These are phyloP conservation scores for Fusarium heterosporum DNA, from an alignment of 2,329 filamentous ascomycete genomes.

Conservation along the genomic window DNA sequence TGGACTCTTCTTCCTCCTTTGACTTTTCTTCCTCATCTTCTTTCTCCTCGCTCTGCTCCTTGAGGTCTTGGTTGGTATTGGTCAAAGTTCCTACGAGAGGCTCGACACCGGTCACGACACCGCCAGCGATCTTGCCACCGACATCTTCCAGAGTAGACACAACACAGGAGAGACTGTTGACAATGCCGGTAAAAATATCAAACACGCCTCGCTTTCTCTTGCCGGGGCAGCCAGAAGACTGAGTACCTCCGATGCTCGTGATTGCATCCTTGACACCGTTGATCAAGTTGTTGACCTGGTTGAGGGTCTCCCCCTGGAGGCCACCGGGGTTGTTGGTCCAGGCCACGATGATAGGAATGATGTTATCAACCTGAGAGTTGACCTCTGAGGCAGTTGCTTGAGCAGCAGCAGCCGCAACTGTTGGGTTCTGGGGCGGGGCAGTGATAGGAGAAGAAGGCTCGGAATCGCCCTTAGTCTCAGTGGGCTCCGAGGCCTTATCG, in stretches of 20 bases:
- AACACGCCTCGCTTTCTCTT: conserved; percentile 14
- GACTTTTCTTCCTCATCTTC: conserved; percentile 15
- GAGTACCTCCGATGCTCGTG: conserved; percentile 8
- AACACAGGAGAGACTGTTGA: conserved; percentile 13
- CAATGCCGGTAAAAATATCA: not conserved
- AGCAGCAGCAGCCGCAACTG: conserved; percentile 8
- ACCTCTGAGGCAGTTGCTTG: conserved; percentile 20
- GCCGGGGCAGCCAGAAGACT: conserved; percentile 3
- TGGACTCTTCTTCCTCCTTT: not conserved
- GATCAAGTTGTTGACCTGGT: conserved; percentile 23
- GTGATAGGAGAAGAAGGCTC: not conserved
- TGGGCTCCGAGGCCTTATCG: not conserved
- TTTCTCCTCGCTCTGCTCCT: conserved; percentile 21
- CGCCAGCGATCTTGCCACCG: conserved; percentile 8
- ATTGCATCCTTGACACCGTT: conserved; percentile 17
- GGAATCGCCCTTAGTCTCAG: not conserved
- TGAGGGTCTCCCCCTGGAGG: conserved; percentile 15
- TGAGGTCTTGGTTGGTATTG: conserved; percentile 10
- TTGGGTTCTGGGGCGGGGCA: conserved; percentile 1
- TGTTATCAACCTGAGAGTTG: conserved; percentile 2
- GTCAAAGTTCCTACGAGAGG: conserved; percentile 13
- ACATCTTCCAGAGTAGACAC: conserved; percentile 7
- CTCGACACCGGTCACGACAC: conserved; percentile 6
- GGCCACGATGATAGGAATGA: conserved; percentile 17
- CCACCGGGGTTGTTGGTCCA: conserved; percentile 16